Conservation (phyloP, 2,329 filamentous ascomycete species). For the Xylaria sp. region DNA sequence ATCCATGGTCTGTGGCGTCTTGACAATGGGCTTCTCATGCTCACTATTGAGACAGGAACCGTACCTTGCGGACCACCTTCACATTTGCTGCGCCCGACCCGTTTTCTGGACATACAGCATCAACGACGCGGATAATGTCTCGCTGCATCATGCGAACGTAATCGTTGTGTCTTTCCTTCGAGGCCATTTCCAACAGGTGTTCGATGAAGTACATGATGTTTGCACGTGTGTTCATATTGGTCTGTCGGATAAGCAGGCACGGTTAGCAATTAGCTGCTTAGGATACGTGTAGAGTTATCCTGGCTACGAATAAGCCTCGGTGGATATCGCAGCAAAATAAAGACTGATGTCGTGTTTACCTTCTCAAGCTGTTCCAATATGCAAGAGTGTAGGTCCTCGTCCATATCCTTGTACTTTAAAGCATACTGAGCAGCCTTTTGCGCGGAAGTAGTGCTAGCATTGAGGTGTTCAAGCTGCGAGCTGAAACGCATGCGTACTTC, state of each 20-base stretch:
- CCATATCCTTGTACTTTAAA: conserved; percentile 91
- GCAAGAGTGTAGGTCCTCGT: conserved; percentile 96
- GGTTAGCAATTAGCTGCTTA: conserved; percentile 25
- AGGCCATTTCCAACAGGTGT: conserved; percentile 87
- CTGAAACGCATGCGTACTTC: conserved; percentile 99
- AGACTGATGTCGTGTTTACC: conserved; percentile 55
- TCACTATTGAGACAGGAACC: conserved; percentile 37
- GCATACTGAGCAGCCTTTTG: conserved; percentile 96
- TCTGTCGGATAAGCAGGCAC: conserved; percentile 58
- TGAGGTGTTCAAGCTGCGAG: conserved; percentile 86
- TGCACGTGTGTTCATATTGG: conserved; percentile 94
- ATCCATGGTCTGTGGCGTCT: conserved; percentile 11
- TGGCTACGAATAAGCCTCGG: neutral
- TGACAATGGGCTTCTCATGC: neutral
- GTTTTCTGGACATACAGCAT: conserved; percentile 88
- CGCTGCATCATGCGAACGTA: conserved; percentile 96
- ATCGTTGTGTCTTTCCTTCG: conserved; percentile 77
- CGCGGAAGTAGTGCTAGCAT: conserved; percentile 87
- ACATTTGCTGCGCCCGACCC: conserved; percentile 92
- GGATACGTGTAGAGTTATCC: neutral
- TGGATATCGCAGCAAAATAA: neutral
- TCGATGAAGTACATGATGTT: conserved; percentile 99
- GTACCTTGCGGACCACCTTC: conserved; percentile 86
- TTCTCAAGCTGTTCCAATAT: conserved; percentile 95
- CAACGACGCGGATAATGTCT: conserved; percentile 90